phyloP scores from a whole-genome alignment of 73 alveolate genomes.

The Symbiodinium pilosum region DNA sequence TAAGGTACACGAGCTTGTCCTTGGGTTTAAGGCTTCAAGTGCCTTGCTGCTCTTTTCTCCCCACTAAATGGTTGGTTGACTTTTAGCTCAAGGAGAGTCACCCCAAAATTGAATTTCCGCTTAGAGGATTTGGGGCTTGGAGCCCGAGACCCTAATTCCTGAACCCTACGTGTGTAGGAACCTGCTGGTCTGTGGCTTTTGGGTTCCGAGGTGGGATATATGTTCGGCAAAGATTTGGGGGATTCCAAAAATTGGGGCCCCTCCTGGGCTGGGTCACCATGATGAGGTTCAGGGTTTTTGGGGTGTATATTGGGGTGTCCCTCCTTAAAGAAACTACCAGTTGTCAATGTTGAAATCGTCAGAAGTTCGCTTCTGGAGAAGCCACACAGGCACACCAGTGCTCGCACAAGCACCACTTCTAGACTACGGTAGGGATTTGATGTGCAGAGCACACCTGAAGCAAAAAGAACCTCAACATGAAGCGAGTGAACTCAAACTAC shows the following conservation, averaged over 20 bases:
- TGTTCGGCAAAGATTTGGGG: neutral
- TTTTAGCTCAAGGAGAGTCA: no score
- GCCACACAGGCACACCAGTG: neutral
- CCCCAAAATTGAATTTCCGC: no score
- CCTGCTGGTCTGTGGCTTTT: no score
- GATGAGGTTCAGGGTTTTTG: neutral
- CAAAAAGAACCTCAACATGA: no score
- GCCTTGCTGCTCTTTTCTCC: no score
- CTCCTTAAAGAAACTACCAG: neutral
- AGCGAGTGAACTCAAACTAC: no score
- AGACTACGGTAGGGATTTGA: neutral
- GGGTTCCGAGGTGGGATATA: no score
- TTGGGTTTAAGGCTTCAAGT: slow-evolving; percentile 10
- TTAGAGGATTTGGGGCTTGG: no score
- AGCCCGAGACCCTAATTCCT: neutral
- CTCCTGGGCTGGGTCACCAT: no score
- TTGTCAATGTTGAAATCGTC: neutral
- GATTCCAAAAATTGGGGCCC: neutral
- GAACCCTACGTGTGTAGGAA: neutral
- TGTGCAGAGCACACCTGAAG: neutral
- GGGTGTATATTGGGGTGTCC: neutral
- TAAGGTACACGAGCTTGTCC: slow-evolving; percentile 96
- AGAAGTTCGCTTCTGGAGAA: neutral
- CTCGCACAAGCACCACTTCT: neutral
- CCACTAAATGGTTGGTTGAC: no score